Percentiles rank a stretch among this genome's conserved stretches.
Evolutionary conservation across 805 yeast species (phyloP).

Genomic region (Ogataea trehalophila): DNA sequence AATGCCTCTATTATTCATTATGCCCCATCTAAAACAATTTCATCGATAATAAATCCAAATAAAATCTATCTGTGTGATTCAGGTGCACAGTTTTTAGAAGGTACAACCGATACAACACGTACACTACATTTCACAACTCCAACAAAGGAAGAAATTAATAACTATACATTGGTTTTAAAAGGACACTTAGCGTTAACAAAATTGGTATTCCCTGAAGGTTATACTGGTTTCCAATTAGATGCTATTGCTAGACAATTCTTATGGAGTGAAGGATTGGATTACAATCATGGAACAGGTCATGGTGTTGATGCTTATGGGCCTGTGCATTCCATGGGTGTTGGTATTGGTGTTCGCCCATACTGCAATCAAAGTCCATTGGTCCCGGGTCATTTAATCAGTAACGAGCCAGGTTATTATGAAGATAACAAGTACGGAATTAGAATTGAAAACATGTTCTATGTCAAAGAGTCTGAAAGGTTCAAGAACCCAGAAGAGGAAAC

Average conservation of each 20-base stretch:
- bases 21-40: constrained; percentile 44
- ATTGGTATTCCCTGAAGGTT: constrained; percentile 49
- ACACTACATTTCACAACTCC: constrained; percentile 53
- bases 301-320: constrained; percentile 59
- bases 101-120: constrained; percentile 62
- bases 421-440: constrained; percentile 58
- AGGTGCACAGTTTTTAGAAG: constrained; percentile 58
- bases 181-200: constrained; percentile 49
- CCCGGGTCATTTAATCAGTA: constrained; percentile 52
- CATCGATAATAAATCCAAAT: constrained; percentile 46
- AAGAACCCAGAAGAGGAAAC: constrained; percentile 21
- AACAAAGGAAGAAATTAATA: constrained; percentile 38
- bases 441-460: constrained; percentile 46
- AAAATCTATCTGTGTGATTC: constrained; percentile 53
- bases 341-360: constrained; percentile 51
- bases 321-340: constrained; percentile 62
- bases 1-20: constrained; percentile 79
- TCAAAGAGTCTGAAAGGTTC: constrained; percentile 34
- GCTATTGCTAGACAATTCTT: constrained; percentile 53
- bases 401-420: constrained; percentile 62
- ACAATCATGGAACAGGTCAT: constrained; percentile 62
- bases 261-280: constrained; percentile 55
- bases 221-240: constrained; percentile 52
- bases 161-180: constrained; percentile 54
- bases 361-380: constrained; percentile 40